phyloP scores from a whole-genome alignment of 306 rosid species.

The Cucurbita moschata region DNA sequence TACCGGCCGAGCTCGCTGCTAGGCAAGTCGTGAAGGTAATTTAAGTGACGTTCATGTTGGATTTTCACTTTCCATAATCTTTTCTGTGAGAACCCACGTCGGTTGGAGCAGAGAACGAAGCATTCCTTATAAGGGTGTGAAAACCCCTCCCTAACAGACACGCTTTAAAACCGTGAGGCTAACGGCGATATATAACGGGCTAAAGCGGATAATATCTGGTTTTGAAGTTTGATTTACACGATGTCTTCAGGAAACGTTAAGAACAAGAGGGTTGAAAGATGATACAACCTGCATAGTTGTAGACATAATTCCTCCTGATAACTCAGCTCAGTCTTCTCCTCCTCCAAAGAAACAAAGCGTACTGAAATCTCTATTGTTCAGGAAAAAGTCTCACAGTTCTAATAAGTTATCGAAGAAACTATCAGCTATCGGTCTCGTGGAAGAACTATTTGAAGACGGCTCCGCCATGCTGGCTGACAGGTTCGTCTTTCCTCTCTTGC shows the following conservation, averaged over 20 bases:
- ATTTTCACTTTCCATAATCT: background rate
- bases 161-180: too few relatives aligned
- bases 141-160: too few relatives aligned
- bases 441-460: slow-evolving; percentile 92
- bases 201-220: too few relatives aligned
- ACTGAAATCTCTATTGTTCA: slow-evolving; percentile 43
- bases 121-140: too few relatives aligned
- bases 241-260: slow-evolving; percentile 51
- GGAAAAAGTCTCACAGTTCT: slow-evolving; percentile 46
- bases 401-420: slow-evolving; percentile 66
- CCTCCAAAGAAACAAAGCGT: slow-evolving; percentile 55
- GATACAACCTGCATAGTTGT: slow-evolving; percentile 90
- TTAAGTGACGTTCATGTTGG: background rate
- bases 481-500: slow-evolving; percentile 14
- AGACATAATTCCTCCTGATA: slow-evolving; percentile 78
- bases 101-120: too few relatives aligned
- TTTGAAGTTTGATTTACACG: background rate
- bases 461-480: slow-evolving; percentile 99
- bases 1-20: slow-evolving; percentile 92
- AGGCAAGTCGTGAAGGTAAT: slow-evolving; percentile 88
- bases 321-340: slow-evolving; percentile 30
- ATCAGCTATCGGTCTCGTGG: slow-evolving; percentile 68
- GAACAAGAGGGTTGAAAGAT: slow-evolving; percentile 80
- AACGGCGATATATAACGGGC: too few relatives aligned
- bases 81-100: background rate